Conservation (phyloP, 2,329 filamentous ascomycete species). For the Fusarium subglutinans region DNA sequence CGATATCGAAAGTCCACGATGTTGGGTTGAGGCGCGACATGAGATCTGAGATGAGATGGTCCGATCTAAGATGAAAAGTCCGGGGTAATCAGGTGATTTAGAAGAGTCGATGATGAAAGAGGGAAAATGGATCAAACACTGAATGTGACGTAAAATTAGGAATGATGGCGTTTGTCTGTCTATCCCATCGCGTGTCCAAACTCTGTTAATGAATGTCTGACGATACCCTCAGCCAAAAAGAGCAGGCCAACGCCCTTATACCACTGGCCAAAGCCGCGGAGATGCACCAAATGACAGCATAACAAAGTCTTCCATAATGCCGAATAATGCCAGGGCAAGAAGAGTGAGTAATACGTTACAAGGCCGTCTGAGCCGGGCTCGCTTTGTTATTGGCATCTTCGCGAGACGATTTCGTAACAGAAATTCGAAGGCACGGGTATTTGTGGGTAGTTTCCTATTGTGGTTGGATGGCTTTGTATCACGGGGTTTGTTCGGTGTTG, state of each 20-base stretch:
- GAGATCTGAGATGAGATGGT: background rate
- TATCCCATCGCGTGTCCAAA: background rate
- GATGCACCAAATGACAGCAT: constrained; percentile 22
- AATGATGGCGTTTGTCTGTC: background rate
- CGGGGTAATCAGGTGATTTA: constrained; percentile 6
- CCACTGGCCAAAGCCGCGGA: constrained; percentile 33
- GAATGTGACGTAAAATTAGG: background rate
- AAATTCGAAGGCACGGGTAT: constrained; percentile 34
- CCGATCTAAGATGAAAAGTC: background rate
- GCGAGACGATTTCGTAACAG: constrained; percentile 40
- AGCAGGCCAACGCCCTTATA: constrained; percentile 4
- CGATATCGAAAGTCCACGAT: constrained; percentile 75
- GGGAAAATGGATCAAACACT: background rate
- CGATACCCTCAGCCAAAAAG: constrained; percentile 2
- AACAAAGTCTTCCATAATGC: background rate
- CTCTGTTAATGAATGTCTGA: background rate
- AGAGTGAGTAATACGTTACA: background rate
- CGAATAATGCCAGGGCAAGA: background rate
- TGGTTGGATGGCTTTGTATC: background rate
- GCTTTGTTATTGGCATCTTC: constrained; percentile 36
- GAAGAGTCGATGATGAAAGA: background rate
- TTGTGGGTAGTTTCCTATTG: constrained; percentile 15
- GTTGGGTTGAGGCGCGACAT: constrained; percentile 32
- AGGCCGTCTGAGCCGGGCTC: background rate
- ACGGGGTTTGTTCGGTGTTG: background rate